Percentiles rank a stretch among this genome's conserved stretches.
These are phyloP conservation scores for Balakata baccata DNA, from an alignment of 345 rosid genomes.

Conservation along the genomic window DNA sequence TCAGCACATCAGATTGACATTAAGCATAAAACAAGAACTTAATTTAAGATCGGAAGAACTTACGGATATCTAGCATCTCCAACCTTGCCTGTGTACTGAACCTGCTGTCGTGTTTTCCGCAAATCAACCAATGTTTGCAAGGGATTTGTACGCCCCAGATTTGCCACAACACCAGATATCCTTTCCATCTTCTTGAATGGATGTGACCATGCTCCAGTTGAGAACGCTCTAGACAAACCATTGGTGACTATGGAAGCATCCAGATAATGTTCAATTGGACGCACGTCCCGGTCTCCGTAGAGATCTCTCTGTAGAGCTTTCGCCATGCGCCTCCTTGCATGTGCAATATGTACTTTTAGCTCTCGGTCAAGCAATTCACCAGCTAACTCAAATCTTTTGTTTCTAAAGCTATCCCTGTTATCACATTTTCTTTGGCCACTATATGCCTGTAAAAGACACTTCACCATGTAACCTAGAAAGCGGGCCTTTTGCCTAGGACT, in stretches of 20 bases:
- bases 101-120: slow-evolving; percentile 83
- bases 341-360: slow-evolving; percentile 65
- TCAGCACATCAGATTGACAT: background rate
- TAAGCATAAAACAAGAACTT: background rate
- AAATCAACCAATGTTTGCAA: slow-evolving; percentile 75
- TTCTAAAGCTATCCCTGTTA: slow-evolving; percentile 76
- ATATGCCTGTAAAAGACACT: slow-evolving; percentile 67
- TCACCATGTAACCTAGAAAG: slow-evolving; percentile 87
- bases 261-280: slow-evolving; percentile 68
- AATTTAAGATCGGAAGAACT: slow-evolving; percentile 29
- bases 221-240: slow-evolving; percentile 88
- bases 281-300: slow-evolving; percentile 53
- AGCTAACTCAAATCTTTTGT: slow-evolving; percentile 84
- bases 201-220: slow-evolving; percentile 98
- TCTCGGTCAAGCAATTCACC: slow-evolving; percentile 87
- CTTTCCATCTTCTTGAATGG: slow-evolving; percentile 78
- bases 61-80: slow-evolving; percentile 99
- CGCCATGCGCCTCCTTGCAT: slow-evolving; percentile 69
- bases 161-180: slow-evolving; percentile 86
- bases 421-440: slow-evolving; percentile 71
- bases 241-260: slow-evolving; percentile 88
- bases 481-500: slow-evolving; percentile 67
- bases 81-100: slow-evolving; percentile 82
- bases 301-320: slow-evolving; percentile 73
- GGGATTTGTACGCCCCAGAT: slow-evolving; percentile 82